Evolutionary conservation across 441 rosid genomes (phyloP), one percentile per base, ranked within the genome.

Genomic region (Adansonia grandidieri): DNA sequence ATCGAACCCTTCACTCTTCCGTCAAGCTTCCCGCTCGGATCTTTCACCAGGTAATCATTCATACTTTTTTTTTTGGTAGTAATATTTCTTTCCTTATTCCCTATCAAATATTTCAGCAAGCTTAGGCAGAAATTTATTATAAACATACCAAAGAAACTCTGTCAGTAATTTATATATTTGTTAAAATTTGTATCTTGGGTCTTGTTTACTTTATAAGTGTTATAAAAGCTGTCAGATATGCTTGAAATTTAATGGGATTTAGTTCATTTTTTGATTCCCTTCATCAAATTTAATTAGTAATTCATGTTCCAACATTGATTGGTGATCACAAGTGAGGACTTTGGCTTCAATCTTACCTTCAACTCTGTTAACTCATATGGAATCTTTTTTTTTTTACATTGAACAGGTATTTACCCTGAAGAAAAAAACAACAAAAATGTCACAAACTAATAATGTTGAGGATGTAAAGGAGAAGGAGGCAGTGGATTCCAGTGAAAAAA

Each of bases 401-500:
- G 58, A 53, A n/a, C 22, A 65, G 70, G 7, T 22, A 28, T 62
- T 62, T 13, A 22, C 67, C n/a, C 20, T 54, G 20, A 54, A 54
- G 5, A 54, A 17, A 53, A 17, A 3, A 56, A 6, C 8, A 40
- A 42, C 63, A 24, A 24, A 63, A 32, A 72, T 76, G 87, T 83
- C 80, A 0, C 78, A 48, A 77, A 22, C 80, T 61, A 80, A 40
- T 20, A 0, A 14, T 24, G 78, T 56, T 74, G 92, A 81, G 79
- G 86, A 85, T 75, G 79, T 44, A 17, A 84, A 78, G 69, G 87
- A 82, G 69, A 82, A 86, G 76, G 88, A 83, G 81, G 63, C 68
- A 37, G 87, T 56, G 54, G 84, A 78, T 65, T 80, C 28, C 11
- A 15, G 45, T 51, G 74, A 71, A 45, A 65, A 67, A 15, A 79